Conservation (phyloP, 352 stramenopile genomes). For the Globisporangium spiculum region DNA sequence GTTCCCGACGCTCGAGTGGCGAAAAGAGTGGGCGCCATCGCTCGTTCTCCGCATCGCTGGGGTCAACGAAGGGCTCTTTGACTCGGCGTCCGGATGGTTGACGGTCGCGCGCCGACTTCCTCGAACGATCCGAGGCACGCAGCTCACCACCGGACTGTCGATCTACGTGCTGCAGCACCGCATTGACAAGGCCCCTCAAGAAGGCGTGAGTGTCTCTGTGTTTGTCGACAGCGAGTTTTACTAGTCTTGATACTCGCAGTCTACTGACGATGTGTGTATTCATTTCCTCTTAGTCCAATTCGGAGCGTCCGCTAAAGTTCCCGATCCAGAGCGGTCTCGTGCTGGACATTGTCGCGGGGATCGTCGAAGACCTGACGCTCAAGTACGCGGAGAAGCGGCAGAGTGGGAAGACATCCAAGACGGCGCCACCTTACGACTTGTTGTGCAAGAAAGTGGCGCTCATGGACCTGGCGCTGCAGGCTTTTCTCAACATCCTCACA, state of each 20-base stretch:
- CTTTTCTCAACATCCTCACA: conserved; percentile 73
- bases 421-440: conserved; percentile 56
- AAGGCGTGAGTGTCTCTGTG: conserved; percentile 31
- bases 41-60: conserved; percentile 80
- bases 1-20: conserved; percentile 67
- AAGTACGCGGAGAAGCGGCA: conserved; percentile 67
- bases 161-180: conserved; percentile 83
- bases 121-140: conserved; percentile 65
- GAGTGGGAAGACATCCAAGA: conserved; percentile 30
- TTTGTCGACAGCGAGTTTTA: background rate
- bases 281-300: conserved; percentile 24
- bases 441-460: conserved; percentile 82
- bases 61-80: conserved; percentile 72
- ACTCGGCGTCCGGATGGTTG: conserved; percentile 72
- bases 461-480: conserved; percentile 79
- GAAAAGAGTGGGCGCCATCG: conserved; percentile 67
- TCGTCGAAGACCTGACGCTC: conserved; percentile 71
- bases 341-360: conserved; percentile 74
- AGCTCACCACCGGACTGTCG: conserved; percentile 69
- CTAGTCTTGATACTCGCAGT: background rate
- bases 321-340: conserved; percentile 73
- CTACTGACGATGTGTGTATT: background rate
- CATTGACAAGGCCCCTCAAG: conserved; percentile 53
- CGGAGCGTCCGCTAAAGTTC: conserved; percentile 76
- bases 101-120: conserved; percentile 68